Evolutionary conservation across 1,284 basidiomycete genomes (phyloP).

Genomic region (Cutaneotrichosporon curvatum): DNA sequence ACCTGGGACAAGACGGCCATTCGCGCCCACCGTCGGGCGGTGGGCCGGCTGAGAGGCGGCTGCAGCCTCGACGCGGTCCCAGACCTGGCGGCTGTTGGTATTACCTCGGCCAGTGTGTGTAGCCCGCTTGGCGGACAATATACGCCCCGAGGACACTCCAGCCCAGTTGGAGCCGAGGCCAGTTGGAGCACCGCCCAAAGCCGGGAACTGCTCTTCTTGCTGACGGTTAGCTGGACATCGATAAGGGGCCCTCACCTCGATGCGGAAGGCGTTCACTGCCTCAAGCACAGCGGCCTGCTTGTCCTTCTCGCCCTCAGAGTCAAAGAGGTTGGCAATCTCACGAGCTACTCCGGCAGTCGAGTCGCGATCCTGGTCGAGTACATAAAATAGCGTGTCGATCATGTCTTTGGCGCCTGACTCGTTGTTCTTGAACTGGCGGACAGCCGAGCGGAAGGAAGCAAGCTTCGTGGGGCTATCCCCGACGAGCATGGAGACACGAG

Average conservation of each 20-base stretch:
- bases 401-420: conserved; percentile 78
- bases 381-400: conserved; percentile 76
- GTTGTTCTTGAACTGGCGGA: conserved; percentile 67
- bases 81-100: conserved; percentile 61
- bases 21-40: conserved; percentile 47
- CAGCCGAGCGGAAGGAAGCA: conserved; percentile 68
- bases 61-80: conserved; percentile 80
- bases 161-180: conserved; percentile 59
- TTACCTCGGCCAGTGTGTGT: conserved; percentile 53
- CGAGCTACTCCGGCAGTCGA: conserved; percentile 69
- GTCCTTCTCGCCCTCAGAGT: conserved; percentile 62
- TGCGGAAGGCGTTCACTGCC: conserved; percentile 75
- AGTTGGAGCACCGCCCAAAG: conserved; percentile 53
- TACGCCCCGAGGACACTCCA: conserved; percentile 68
- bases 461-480: conserved; percentile 65
- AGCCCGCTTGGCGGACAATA: conserved; percentile 73
- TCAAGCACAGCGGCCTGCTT: conserved; percentile 67
- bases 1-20: conserved; percentile 37
- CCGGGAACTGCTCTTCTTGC: conserved; percentile 75
- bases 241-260: conserved; percentile 51
- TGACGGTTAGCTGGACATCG: too few relatives aligned
- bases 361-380: conserved; percentile 71
- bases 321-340: conserved; percentile 67
- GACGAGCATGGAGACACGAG: conserved; percentile 61
- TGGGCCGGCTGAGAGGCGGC: conserved; percentile 56